These are phyloP conservation scores for Apostasia shenzhenica DNA, from an alignment of 106 monocot genomes.

Conservation along the genomic window DNA sequence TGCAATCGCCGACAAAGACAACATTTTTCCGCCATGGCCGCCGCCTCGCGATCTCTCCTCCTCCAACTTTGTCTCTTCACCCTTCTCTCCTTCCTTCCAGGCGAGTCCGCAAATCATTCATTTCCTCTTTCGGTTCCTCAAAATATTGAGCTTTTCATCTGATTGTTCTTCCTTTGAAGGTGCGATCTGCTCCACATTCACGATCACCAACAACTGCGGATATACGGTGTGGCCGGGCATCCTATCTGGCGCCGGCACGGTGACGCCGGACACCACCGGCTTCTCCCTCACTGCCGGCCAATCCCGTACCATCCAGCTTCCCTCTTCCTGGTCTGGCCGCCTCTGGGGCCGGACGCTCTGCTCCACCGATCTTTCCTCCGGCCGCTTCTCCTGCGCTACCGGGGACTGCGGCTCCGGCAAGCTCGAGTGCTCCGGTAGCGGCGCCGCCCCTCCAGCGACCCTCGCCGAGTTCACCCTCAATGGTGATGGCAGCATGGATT, in stretches of 20 bases:
- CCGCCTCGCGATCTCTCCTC: not conserved
- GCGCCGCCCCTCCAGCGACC: slow-evolving; percentile 61
- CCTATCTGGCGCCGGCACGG: slow-evolving; percentile 55
- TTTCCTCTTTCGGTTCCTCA: not conserved
- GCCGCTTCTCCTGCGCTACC: slow-evolving; percentile 47
- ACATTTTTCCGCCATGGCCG: not conserved
- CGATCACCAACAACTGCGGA: slow-evolving; percentile 66
- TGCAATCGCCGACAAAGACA: not conserved
- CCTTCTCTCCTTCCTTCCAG: not conserved
- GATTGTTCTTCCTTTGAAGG: slow-evolving; percentile 5
- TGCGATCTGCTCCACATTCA: slow-evolving; percentile 41
- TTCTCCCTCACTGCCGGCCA: slow-evolving; percentile 39
- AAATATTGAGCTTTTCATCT: not conserved
- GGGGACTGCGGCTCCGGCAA: slow-evolving; percentile 63
- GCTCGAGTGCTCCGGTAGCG: slow-evolving; percentile 51
- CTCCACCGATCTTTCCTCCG: slow-evolving; percentile 26
- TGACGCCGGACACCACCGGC: slow-evolving; percentile 32
- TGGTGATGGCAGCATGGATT: slow-evolving; percentile 51
- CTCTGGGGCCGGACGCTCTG: slow-evolving; percentile 71
- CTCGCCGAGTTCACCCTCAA: slow-evolving; percentile 73
- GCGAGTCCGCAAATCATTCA: not conserved
- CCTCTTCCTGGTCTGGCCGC: slow-evolving; percentile 73
- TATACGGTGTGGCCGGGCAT: slow-evolving; percentile 86
- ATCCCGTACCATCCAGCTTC: slow-evolving; percentile 26
- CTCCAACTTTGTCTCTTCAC: not conserved